phyloP scores from a whole-genome alignment of 129 eudicot genomes.

The Flaveria brownii region DNA sequence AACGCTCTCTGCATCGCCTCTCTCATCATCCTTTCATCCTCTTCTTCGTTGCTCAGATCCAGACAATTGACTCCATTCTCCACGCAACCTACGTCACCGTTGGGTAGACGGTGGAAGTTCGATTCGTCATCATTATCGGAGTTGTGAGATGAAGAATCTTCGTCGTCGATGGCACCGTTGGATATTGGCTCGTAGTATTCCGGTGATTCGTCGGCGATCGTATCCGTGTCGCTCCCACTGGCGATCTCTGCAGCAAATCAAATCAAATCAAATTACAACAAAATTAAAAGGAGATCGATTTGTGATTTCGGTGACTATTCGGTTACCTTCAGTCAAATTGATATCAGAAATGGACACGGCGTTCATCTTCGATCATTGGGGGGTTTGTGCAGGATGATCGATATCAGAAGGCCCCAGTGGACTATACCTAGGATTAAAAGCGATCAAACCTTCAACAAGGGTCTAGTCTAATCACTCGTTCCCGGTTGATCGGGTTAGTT shows the following conservation, averaged over 20 bases:
- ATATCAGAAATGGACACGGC: constrained; percentile 36
- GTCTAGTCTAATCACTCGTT: too few species aligned
- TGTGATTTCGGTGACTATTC: not conserved
- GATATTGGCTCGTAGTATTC: constrained; percentile 78
- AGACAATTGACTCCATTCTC: constrained; percentile 57
- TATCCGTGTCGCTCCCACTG: constrained; percentile 74
- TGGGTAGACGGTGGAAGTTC: constrained; percentile 39
- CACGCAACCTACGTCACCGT: constrained; percentile 46
- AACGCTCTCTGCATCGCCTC: constrained; percentile 62
- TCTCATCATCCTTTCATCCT: constrained; percentile 33
- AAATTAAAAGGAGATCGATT: not conserved
- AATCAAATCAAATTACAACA: not conserved
- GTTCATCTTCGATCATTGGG: constrained; percentile 37
- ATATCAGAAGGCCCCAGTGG: not conserved
- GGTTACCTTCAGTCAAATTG: constrained; percentile 38
- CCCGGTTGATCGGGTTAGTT: too few species aligned
- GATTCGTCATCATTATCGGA: constrained; percentile 38
- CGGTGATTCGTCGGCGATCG: constrained; percentile 58
- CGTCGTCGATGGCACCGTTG: constrained; percentile 39
- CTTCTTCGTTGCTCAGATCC: constrained; percentile 60
- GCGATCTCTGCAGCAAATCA: constrained; percentile 46
- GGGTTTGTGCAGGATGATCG: constrained; percentile 7
- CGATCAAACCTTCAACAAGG: too few species aligned
- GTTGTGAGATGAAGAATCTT: constrained; percentile 44
- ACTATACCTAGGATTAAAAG: too few species aligned